Evolutionary conservation across 257 asterid species (phyloP), one percentile per base, ranked within the genome.

Genomic region (Misopates orontium): DNA sequence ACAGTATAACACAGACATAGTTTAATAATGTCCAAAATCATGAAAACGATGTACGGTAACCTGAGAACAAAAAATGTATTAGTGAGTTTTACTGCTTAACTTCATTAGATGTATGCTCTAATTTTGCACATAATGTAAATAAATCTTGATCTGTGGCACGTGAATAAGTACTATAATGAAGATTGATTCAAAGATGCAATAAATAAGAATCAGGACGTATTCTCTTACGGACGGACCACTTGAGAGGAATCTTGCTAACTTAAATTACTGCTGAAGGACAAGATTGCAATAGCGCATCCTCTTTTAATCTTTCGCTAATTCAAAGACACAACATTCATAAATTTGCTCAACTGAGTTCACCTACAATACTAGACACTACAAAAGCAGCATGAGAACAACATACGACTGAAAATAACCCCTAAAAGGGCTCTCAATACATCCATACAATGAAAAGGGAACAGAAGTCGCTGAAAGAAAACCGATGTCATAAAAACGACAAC

Each of bases 401-500:
- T 4, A 36, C 8, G 8, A 36, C 8, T 3, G 42, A 36, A 36
- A 36, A 36, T 1, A 1, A 4, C 6, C 42, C 42, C 10, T 10
- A 47, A 62, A 4, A 44, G 45, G 42, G 2, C 21, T 23, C 60
- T n/a, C 19, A 13, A 24, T 0, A 42, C 12, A 45, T 15, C 56
- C 57, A 25, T 45, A 44, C 41, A 55, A 0, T 1, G 20, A 36
- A 18, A 62, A 12, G 17, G 61, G 50, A 16, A 40, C n/a, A 16
- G 9, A 56, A 56, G 69, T 31, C 20, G 31, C 25, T 3, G 64
- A 59, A 57, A 23, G 32, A 28, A 41, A 64, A 49, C 19, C 20
- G 9, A 31, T 57, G 40, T 31, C 66, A 68, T 42, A 40, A 58
- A 66, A 49, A 42, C 66, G 61, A 17, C 67, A 55, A 52, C 45